Evolutionary conservation across 805 yeast genomes (phyloP), one percentile per base, ranked within the genome.

Genomic region (Myxozyma kluyveri): DNA sequence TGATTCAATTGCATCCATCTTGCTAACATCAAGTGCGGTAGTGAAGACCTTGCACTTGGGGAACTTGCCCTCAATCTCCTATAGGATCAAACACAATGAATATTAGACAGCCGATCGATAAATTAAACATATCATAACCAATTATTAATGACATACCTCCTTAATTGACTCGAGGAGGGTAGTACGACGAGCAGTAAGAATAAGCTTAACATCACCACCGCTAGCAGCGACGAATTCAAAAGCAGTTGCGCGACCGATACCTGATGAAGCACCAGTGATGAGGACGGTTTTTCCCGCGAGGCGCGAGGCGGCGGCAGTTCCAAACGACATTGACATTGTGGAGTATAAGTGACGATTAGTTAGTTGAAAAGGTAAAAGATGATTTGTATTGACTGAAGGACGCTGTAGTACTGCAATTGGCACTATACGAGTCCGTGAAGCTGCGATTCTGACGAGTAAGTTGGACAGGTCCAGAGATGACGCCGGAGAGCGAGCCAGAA

Each of bases 261-360:
- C 98, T 14, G 96, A 82, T 23, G 96, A 87, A 5, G 98, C 98
- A 57, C 98, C 98, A 26, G 98, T 88, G 63, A 91, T 84, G 38
- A 91, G 77, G 29, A 88, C 77, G 18, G 83, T 81, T 67, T 91
- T 90, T 44, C 85, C 85, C 21, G 85, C 81, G 31, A 91, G 75
- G 67, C 96, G 79, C 67, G 83, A 83, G 39, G 90, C 87, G 47
- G 96, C 93, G 65, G 75, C 78, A 46, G 75, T 59, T 58, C 90
- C 91, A 71, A 75, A 80, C 5, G 88, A 83, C 54, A 58, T 57
- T 26, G 38, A 29, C 33, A 29, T 29, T 29, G 33, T 29, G 33
- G 33, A 29, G 12, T 29, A n/a, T n/a, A n/a, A n/a, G n/a, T n/a
- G n/a, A n/a, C n/a, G n/a, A n/a, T n/a, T n/a, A n/a, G n/a, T n/a